Base-by-base conservation (phyloP, 345 rosid species). In the Aquilaria yunnanensis region DNA sequence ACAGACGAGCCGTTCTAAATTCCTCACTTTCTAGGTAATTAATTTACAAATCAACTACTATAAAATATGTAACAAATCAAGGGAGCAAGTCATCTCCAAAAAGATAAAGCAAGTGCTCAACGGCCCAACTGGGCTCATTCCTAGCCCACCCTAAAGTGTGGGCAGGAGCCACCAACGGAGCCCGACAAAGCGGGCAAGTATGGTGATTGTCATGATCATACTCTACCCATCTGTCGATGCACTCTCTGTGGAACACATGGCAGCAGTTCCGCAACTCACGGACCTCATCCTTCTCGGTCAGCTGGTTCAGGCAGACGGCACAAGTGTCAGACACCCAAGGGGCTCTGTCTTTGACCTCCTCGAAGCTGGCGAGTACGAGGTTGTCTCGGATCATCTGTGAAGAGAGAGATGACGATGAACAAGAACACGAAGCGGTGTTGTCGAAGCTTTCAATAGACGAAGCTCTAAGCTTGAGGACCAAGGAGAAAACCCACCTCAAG, bases 51-150 rank as follows among this genome's bases (percentile, higher is more conserved):
- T 37, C 5, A 5, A 2, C 8, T 37, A 37, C 43, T 37, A 37
- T 2, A 62, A 54, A 14, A 57, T 32, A 47, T 23, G 32, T 14
- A 23, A 56, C 9, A 14, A 53, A 43, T 80, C 77, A 86, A 37
- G 70, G 57, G 30, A 78, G 74, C 64, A 90, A 73, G 67, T 94
- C 97, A 55, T 94, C 99, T 3, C 95, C 99, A 46, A 94, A 94
- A 4, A 94, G 84, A 77, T 94, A 94, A 10, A 94, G 81, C 48
- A 94, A 77, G 37, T 86, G 80, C 60, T 94, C 96, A 0, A 90
- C 95, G 4, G 95, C 97, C 99, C 99, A 94, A 73, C 90, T 90
- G 2, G 96, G 97, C 69, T 94, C 90, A 2, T 74, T 70, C 69
- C 67, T 75, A 13, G 77, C 67, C 81, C 79, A 73, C 41, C 67